Evolutionary conservation across 306 rosid species (phyloP).

Genomic region (Vigna radiata): DNA sequence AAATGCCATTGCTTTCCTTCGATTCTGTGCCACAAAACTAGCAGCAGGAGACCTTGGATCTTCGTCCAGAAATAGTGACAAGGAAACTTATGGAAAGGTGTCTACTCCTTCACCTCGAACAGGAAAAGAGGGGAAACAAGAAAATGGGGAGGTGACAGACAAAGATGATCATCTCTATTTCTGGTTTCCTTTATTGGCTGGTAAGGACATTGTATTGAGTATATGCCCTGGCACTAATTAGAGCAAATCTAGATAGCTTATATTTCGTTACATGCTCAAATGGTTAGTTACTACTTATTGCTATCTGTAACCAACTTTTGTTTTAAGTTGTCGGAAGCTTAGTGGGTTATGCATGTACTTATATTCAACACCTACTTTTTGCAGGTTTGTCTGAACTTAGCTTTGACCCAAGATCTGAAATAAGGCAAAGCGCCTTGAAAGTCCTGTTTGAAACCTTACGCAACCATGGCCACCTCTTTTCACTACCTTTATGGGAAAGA

Average conservation of each 20-base stretch:
- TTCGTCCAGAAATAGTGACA: slow-evolving; percentile 74
- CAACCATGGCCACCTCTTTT: slow-evolving; percentile 96
- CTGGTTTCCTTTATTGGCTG: slow-evolving; percentile 99
- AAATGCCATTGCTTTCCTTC: slow-evolving; percentile 94
- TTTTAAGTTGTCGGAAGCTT: slow-evolving; percentile 38
- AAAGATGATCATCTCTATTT: slow-evolving; percentile 94
- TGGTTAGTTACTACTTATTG: slow-evolving; percentile 21
- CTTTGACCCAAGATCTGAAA: slow-evolving; percentile 98
- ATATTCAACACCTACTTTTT: slow-evolving; percentile 39
- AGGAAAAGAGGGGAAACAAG: slow-evolving; percentile 79
- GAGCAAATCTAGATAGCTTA: slow-evolving; percentile 1
- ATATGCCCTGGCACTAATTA: slow-evolving; percentile 22
- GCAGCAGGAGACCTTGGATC: slow-evolving; percentile 92
- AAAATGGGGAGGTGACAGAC: slow-evolving; percentile 72
- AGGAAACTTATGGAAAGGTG: slow-evolving; percentile 68
- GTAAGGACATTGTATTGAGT: slow-evolving; percentile 57
- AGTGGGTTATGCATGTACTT: slow-evolving; percentile 19
- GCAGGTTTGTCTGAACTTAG: slow-evolving; percentile 99
- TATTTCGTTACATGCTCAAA: slow-evolving; percentile 25
- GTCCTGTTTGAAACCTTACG: slow-evolving; percentile 96
- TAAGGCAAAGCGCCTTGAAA: slow-evolving; percentile 96
- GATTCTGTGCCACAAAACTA: slow-evolving; percentile 94
- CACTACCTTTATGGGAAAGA: slow-evolving; percentile 93
- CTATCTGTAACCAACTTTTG: slow-evolving; percentile 6
- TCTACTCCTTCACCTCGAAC: slow-evolving; percentile 68